Evolutionary conservation across 352 stramenopile genomes (phyloP).

Genomic region (Pythium grandisporangium): DNA sequence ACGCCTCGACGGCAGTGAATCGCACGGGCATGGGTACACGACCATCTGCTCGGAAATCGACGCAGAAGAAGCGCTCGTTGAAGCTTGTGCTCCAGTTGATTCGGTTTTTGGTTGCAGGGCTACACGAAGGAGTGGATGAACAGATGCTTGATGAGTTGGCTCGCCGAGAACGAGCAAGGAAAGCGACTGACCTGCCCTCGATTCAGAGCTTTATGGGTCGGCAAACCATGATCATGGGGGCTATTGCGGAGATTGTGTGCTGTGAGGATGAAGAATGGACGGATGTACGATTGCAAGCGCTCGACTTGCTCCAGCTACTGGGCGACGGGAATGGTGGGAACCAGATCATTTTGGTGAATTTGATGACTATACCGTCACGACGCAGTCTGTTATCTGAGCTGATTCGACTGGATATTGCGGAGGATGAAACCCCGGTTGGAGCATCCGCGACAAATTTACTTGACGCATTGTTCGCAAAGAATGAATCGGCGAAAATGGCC

Average conservation of each 20-base stretch:
- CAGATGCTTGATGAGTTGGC: conserved; percentile 44
- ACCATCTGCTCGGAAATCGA: conserved; percentile 13
- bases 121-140: conserved; percentile 47
- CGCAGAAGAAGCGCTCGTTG: conserved; percentile 40
- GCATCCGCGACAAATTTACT: conserved; percentile 49
- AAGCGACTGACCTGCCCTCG: conserved; percentile 26
- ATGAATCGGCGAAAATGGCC: conserved; percentile 53
- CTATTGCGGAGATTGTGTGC: conserved; percentile 59
- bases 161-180: conserved; percentile 29
- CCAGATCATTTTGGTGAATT: conserved; percentile 64
- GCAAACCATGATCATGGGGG: conserved; percentile 47
- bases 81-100: conserved; percentile 58
- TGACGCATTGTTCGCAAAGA: conserved; percentile 49
- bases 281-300: conserved; percentile 48
- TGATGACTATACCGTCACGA: conserved; percentile 31
- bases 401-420: conserved; percentile 40
- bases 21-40: too few species aligned
- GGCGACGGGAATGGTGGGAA: conserved; percentile 42
- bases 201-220: conserved; percentile 59
- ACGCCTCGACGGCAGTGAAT: too few species aligned
- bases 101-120: conserved; percentile 38
- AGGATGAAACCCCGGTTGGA: conserved; percentile 50
- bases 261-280: conserved; percentile 28
- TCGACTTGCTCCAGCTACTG: conserved; percentile 54
- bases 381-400: conserved; percentile 46